Evolutionary conservation across 768 basidiomycete genomes (phyloP), one percentile per base, ranked within the genome.

Genomic region (Serpula lacrymans): DNA sequence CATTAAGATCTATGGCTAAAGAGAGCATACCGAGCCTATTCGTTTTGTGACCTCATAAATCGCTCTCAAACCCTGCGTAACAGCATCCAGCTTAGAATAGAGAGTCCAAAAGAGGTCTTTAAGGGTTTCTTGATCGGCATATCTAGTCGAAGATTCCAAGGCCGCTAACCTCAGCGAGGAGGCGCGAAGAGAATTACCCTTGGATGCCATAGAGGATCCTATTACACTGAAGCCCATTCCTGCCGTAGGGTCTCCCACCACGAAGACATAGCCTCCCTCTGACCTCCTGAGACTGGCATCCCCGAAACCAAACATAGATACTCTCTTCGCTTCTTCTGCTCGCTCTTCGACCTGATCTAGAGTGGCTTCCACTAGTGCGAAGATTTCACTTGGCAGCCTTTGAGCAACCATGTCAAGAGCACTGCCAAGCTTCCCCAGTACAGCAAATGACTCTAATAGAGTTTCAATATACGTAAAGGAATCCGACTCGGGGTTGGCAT

Each of bases 51-150:
- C 86, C 59, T 99, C 96, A 47, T 84, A 92, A 3, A 93, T 77
- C 4, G 96, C 84, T 38, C 93, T 72, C 46, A 96, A 69, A 8
- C 94, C 90, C 59, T 99, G 94, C 11, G 86, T 75, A 14, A 98
- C 88, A 22, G 96, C 96, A 55, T 93, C 85, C 34, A 99, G 55
- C 62, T 99, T 98, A 12, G 92, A 96, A 59, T 91, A 99, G 12
- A 95, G 57, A 2, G 95, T 96, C 95, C 95, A 98, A 62, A 98
- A 98, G 25, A 99, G 72, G 60, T 98, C 96, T 45, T 71, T 75
- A 39, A 99, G 60, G 11, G 87, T 85, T 54, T 95, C 92, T 45
- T 90, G 88, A 52, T 96, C 88, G 13, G 73, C 68, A 23, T 79
- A 75, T 47, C 82, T 86, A 0, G 80, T 68, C 13, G 82, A 77